A percentile compares a stretch with the other conserved stretches of the same genome.
These are phyloP conservation scores for Leptographium wingfieldii DNA, from an alignment of 2,329 filamentous ascomycete species.

Conservation along the genomic window DNA sequence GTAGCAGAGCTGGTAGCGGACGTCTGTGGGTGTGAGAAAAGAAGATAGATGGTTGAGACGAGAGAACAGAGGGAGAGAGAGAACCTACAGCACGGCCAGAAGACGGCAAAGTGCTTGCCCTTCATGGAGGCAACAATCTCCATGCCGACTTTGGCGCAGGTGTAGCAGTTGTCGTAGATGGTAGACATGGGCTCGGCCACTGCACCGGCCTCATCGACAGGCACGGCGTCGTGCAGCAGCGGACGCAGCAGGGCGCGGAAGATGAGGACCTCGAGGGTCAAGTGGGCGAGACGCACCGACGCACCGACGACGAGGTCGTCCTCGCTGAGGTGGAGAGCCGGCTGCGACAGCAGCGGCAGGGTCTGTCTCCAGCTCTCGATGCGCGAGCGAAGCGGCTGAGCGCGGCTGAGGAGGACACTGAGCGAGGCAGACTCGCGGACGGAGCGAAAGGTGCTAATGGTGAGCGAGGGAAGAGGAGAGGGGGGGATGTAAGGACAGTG, in stretches of 20 bases:
- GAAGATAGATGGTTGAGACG: neutral
- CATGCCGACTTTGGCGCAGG: conserved; percentile 13
- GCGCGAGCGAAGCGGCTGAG: conserved; percentile 14
- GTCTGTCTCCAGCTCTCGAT: conserved; percentile 17
- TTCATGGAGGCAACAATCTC: conserved; percentile 14
- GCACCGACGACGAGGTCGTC: conserved; percentile 15
- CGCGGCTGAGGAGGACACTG: conserved; percentile 11
- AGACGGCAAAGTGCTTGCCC: conserved; percentile 15
- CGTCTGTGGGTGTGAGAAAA: conserved; percentile 7
- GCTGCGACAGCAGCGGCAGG: conserved; percentile 14
- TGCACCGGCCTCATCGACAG: conserved; percentile 1
- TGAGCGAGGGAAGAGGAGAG: neutral
- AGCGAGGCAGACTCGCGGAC: conserved; percentile 4
- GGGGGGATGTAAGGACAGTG: neutral
- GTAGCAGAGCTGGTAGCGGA: conserved; percentile 16
- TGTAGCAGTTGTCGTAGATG: conserved; percentile 16
- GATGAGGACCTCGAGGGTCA: conserved; percentile 16
- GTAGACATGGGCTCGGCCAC: conserved; percentile 13
- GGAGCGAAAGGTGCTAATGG: conserved; percentile 7
- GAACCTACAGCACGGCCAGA: conserved; percentile 14
- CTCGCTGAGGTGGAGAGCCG: conserved; percentile 11
- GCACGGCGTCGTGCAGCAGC: conserved; percentile 7
- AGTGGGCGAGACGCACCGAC: conserved; percentile 14
- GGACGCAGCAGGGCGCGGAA: conserved; percentile 16
- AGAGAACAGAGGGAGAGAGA: neutral